These are phyloP conservation scores for Neurospora discreta DNA, from an alignment of 495 filamentous ascomycete species.

Conservation along the genomic window DNA sequence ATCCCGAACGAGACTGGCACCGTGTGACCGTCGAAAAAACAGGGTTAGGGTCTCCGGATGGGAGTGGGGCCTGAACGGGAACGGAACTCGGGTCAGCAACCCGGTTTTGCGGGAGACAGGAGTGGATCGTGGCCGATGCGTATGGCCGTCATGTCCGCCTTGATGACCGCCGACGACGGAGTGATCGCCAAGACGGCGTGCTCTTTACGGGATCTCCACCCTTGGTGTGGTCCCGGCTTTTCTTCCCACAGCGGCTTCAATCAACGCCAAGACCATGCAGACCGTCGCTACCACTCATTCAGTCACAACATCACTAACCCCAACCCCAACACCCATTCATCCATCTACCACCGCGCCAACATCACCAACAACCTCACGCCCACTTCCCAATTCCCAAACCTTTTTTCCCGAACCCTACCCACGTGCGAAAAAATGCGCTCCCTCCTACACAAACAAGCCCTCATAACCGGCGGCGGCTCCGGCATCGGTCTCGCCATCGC, in stretches of 20 bases:
- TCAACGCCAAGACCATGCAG: not conserved
- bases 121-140: not conserved
- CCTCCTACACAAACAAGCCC: slow-evolving; percentile 23
- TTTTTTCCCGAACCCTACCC: too few relatives aligned
- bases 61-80: not conserved
- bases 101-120: not conserved
- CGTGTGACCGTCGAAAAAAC: not conserved
- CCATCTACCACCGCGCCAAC: not conserved
- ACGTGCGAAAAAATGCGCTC: too few relatives aligned
- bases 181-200: not conserved
- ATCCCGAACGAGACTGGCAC: not conserved
- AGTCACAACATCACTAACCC: too few relatives aligned
- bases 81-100: not conserved
- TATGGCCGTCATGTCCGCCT: not conserved
- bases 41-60: not conserved
- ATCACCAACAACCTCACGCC: too few relatives aligned
- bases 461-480: slow-evolving; percentile 29
- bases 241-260: too few relatives aligned
- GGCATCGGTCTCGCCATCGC: slow-evolving; percentile 48
- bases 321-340: not conserved
- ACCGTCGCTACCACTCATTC: too few relatives aligned
- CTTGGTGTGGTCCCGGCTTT: too few relatives aligned
- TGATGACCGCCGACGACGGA: not conserved
- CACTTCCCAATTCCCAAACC: too few relatives aligned
- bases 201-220: not conserved